phyloP scores from a whole-genome alignment of 345 rosid genomes.

The Arabidopsis suecica region DNA sequence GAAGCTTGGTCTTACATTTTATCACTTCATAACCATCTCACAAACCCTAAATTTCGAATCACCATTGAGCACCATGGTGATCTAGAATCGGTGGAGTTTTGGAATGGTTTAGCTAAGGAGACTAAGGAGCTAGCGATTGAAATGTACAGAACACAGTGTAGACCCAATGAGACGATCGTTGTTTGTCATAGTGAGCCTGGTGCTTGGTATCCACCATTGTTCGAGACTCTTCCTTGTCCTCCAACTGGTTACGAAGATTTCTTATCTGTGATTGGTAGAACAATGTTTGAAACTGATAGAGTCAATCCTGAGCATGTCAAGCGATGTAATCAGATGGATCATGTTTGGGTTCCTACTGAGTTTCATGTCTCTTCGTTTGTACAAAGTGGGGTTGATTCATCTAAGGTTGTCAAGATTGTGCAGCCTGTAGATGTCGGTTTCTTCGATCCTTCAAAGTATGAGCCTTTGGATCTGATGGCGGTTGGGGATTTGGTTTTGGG shows the following conservation, averaged over 20 bases:
- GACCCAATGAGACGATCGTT: constrained; percentile 64
- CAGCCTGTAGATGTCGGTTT: constrained; percentile 80
- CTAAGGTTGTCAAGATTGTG: constrained; percentile 78
- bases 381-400: constrained; percentile 70
- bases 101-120: constrained; percentile 71
- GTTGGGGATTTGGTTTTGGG: constrained; percentile 63
- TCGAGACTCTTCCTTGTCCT: constrained; percentile 79
- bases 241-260: constrained; percentile 62
- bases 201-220: constrained; percentile 91
- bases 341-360: constrained; percentile 88
- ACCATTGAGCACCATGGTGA: constrained; percentile 83
- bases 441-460: constrained; percentile 64
- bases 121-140: constrained; percentile 51
- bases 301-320: constrained; percentile 63
- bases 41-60: constrained; percentile 56
- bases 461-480: constrained; percentile 54
- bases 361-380: constrained; percentile 79
- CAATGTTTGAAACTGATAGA: constrained; percentile 91
- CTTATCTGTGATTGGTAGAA: constrained; percentile 70
- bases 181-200: constrained; percentile 95
- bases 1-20: constrained; percentile 85
- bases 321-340: constrained; percentile 77
- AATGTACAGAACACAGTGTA: constrained; percentile 60
- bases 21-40: constrained; percentile 53
- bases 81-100: constrained; percentile 62